Percentiles rank a stretch among this genome's conserved stretches.
Evolutionary conservation across 2,329 filamentous ascomycete species (phyloP).

Genomic region (Ascocoryne sarcoides): DNA sequence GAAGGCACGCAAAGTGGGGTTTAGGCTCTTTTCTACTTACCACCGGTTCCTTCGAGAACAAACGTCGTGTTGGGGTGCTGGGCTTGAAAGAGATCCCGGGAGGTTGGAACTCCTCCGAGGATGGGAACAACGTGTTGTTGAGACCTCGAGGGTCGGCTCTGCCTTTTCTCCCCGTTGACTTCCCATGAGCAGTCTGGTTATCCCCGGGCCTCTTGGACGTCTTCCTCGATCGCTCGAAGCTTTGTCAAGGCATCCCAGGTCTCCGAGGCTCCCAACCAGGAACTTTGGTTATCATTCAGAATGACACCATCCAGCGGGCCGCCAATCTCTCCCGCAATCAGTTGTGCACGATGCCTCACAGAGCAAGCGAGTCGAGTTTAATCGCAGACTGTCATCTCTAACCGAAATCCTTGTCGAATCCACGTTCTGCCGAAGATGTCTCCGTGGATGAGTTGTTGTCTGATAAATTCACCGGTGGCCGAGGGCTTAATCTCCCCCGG

Average conservation of each 20-base stretch:
- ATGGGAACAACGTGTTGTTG: constrained; percentile 4
- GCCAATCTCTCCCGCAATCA: constrained; percentile 7
- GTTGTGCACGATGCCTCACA: too few species aligned
- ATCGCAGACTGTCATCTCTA: neutral
- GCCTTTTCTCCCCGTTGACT: too few species aligned
- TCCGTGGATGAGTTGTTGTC: neutral
- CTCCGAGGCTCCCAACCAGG: too few species aligned
- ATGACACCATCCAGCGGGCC: constrained; percentile 14
- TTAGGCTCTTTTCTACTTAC: constrained; percentile 1
- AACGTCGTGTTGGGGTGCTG: constrained; percentile 1
- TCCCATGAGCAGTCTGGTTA: too few species aligned
- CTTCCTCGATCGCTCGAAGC: too few species aligned
- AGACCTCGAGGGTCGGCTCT: too few species aligned
- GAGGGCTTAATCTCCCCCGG: constrained; percentile 8
- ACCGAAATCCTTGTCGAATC: too few species aligned
- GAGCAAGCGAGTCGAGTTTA: neutral
- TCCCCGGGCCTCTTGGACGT: too few species aligned
- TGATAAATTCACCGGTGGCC: constrained; percentile 8
- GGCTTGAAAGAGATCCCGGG: constrained; percentile 6
- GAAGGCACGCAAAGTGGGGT: constrained; percentile 2
- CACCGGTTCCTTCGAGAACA: constrained; percentile 4
- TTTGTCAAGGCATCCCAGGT: too few species aligned
- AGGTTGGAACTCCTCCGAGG: constrained; percentile 5
- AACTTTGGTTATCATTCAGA: constrained; percentile 5
- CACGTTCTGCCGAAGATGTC: neutral